These are phyloP conservation scores for Schizothecium vesticola DNA, from an alignment of 495 filamentous ascomycete species.

Conservation along the genomic window DNA sequence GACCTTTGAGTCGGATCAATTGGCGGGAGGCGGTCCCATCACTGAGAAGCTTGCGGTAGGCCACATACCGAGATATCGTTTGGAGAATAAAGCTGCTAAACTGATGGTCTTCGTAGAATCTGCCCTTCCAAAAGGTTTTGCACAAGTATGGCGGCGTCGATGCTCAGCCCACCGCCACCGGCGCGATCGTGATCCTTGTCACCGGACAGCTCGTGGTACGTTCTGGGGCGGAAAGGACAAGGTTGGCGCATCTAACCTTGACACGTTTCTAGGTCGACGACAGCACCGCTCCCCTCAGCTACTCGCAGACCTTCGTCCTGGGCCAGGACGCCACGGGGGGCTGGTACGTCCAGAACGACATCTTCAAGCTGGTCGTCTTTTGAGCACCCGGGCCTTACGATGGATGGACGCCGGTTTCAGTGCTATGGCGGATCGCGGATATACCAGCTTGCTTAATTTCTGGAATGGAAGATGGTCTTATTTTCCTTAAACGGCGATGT, in stretches of 20 bases:
- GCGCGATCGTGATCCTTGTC: conserved; percentile 74
- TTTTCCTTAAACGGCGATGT: background rate
- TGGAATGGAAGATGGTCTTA: background rate
- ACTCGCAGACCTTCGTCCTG: conserved; percentile 80
- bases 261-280: conserved; percentile 63
- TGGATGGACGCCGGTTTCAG: background rate
- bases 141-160: conserved; percentile 67
- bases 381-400: conserved; percentile 11
- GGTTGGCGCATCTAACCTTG: background rate
- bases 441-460: background rate
- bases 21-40: conserved; percentile 57
- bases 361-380: conserved; percentile 78
- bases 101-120: conserved; percentile 40
- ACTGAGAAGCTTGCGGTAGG: conserved; percentile 70
- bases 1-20: conserved; percentile 71
- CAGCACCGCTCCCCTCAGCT: conserved; percentile 73
- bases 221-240: background rate
- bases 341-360: conserved; percentile 86
- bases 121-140: conserved; percentile 74
- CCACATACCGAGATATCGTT: background rate
- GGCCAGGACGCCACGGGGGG: conserved; percentile 58
- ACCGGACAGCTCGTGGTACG: conserved; percentile 78
- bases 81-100: conserved; percentile 4
- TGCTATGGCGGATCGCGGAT: background rate
- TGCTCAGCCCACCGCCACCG: conserved; percentile 62